phyloP scores from a whole-genome alignment of 495 filamentous ascomycete species.

The Jackrogersella multiformis region DNA sequence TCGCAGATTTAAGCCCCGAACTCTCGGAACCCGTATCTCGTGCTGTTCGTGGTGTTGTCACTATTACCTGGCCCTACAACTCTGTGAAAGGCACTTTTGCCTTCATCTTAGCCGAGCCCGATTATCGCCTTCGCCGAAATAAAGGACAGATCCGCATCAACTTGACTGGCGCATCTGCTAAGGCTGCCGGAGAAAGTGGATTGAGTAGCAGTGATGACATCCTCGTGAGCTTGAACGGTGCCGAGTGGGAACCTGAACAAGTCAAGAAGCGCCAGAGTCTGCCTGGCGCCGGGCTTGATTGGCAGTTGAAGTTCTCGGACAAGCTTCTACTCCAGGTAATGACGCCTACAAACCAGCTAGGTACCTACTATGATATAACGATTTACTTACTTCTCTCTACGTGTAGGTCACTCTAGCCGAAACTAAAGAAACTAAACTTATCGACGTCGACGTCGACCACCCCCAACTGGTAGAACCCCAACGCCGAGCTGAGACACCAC shows the following conservation, averaged over 20 bases:
- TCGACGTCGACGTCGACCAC: conserved; percentile 63
- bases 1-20: conserved; percentile 75
- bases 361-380: background rate
- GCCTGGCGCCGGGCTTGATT: conserved; percentile 75
- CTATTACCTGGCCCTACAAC: conserved; percentile 92
- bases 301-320: conserved; percentile 72
- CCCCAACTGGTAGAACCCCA: conserved; percentile 32
- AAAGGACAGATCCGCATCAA: conserved; percentile 86
- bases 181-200: conserved; percentile 68
- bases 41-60: conserved; percentile 69
- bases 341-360: background rate
- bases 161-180: conserved; percentile 77
- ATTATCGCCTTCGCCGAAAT: conserved; percentile 80
- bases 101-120: conserved; percentile 83
- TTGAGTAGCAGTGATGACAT: conserved; percentile 83
- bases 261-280: conserved; percentile 61
- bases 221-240: conserved; percentile 71
- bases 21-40: conserved; percentile 47
- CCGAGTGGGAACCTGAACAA: conserved; percentile 62
- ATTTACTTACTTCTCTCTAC: conserved; percentile 18
- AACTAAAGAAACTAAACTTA: conserved; percentile 43
- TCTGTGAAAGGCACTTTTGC: conserved; percentile 74
- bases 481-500: conserved; percentile 11
- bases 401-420: conserved; percentile 50
- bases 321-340: conserved; percentile 69